Percentiles rank a stretch among this genome's conserved stretches.
These are phyloP conservation scores for Microthlaspi erraticum DNA, from an alignment of 345 rosid species.

Conservation along the genomic window DNA sequence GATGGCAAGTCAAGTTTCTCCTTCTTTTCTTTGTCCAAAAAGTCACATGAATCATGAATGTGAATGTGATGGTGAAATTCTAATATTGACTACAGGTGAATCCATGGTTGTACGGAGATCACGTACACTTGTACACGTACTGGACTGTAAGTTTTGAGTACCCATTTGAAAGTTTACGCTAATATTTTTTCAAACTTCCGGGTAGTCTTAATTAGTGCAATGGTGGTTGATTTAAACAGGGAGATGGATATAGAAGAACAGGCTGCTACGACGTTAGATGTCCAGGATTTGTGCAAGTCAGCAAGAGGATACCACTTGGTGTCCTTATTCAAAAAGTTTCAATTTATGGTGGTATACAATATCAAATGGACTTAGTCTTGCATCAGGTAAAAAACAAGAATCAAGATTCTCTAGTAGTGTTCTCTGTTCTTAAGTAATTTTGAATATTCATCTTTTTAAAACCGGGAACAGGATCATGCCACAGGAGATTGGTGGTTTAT, in stretches of 20 bases:
- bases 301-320: constrained; percentile 39
- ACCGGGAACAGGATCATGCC: constrained; percentile 28
- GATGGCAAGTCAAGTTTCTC: constrained; percentile 30
- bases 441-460: constrained; percentile 16
- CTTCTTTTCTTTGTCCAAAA: background rate
- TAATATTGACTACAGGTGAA: constrained; percentile 29
- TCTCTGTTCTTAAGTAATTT: background rate
- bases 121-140: constrained; percentile 35
- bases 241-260: constrained; percentile 38
- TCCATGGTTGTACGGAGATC: constrained; percentile 31
- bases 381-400: constrained; percentile 28
- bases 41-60: too few species aligned
- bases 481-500: constrained; percentile 47
- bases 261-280: constrained; percentile 35
- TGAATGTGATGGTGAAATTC: background rate
- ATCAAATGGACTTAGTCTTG: constrained; percentile 23
- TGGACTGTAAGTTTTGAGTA: constrained; percentile 43
- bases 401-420: background rate
- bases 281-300: constrained; percentile 46
- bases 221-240: constrained; percentile 30
- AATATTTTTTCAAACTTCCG: background rate
- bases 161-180: background rate
- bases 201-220: background rate
- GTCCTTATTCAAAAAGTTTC: constrained; percentile 34
- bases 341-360: constrained; percentile 21